Conservation (phyloP, 345 rosid genomes). For the Crucihimalaya himalaica region DNA sequence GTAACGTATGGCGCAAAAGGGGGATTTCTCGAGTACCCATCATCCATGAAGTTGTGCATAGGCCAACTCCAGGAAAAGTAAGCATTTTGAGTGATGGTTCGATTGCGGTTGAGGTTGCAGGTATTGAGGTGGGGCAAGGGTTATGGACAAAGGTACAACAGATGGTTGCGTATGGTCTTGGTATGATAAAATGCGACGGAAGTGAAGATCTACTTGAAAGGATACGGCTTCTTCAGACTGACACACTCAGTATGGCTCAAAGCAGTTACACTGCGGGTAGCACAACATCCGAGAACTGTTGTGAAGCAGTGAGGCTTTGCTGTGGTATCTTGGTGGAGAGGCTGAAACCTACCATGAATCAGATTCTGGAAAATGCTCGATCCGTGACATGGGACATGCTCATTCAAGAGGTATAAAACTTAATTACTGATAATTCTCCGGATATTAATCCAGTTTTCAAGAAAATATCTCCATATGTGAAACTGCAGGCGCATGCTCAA, state of each 20-base stretch:
- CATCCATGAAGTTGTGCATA: conserved; percentile 42
- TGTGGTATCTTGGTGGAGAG: conserved; percentile 72
- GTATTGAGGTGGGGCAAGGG: conserved; percentile 91
- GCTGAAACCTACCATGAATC: conserved; percentile 51
- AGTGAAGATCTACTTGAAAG: conserved; percentile 55
- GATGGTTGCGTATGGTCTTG: conserved; percentile 77
- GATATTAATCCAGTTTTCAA: background rate
- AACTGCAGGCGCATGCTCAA: conserved; percentile 63
- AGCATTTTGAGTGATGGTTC: conserved; percentile 85
- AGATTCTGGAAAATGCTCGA: conserved; percentile 47
- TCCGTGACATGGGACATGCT: conserved; percentile 67
- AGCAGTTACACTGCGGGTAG: conserved; percentile 79
- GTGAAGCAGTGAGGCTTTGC: conserved; percentile 76
- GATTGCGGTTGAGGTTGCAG: conserved; percentile 85
- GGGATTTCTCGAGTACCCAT: conserved; percentile 82
- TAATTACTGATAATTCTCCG: background rate
- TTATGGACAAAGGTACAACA: conserved; percentile 94
- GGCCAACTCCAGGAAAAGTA: conserved; percentile 76
- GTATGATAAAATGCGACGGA: conserved; percentile 54
- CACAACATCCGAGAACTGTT: conserved; percentile 84
- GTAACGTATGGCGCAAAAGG: conserved; percentile 62
- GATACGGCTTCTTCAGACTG: conserved; percentile 68
- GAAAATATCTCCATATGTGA: background rate
- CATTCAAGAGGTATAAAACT: conserved; percentile 60
- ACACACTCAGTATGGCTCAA: conserved; percentile 70